phyloP scores from a whole-genome alignment of 352 stramenopile species.

The Phytopythium delawarense region DNA sequence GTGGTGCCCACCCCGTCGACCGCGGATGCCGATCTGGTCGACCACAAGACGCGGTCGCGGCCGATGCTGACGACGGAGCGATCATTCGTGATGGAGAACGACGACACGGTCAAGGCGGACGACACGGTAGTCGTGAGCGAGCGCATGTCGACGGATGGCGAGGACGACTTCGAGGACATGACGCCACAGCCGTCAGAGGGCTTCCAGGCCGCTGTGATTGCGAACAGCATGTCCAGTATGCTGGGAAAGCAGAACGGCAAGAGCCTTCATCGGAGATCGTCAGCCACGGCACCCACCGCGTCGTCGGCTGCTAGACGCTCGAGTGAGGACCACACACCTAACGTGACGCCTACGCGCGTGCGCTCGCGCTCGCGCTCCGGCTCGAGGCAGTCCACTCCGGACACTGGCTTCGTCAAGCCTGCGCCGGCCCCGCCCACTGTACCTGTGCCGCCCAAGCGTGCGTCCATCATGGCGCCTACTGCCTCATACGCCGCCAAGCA shows the following conservation, averaged over 20 bases:
- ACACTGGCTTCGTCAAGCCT: conserved; percentile 19
- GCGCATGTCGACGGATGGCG: conserved; percentile 47
- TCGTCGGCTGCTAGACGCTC: conserved; percentile 7
- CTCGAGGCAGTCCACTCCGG: not conserved
- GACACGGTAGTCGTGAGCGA: conserved; percentile 62
- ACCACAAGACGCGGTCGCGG: conserved; percentile 12
- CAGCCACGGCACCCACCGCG: conserved; percentile 6
- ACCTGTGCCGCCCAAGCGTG: conserved; percentile 18
- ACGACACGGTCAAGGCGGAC: conserved; percentile 52
- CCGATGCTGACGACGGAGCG: conserved; percentile 64
- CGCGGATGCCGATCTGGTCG: not conserved
- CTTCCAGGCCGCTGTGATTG: not conserved
- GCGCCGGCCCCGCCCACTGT: conserved; percentile 12
- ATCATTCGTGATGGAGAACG: conserved; percentile 62
- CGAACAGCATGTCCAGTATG: conserved; percentile 4
- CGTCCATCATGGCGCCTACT: conserved; percentile 23
- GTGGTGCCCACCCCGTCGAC: not conserved
- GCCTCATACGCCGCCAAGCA: conserved; percentile 26
- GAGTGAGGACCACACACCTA: not conserved
- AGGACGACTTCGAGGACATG: conserved; percentile 37
- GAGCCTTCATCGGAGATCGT: conserved; percentile 1
- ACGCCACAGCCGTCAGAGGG: not conserved
- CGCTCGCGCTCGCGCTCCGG: not conserved
- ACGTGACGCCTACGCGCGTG: not conserved
- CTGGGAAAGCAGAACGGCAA: conserved; percentile 1